Base-by-base conservation (phyloP, 129 eudicot genomes). In the Centella asiatica region DNA sequence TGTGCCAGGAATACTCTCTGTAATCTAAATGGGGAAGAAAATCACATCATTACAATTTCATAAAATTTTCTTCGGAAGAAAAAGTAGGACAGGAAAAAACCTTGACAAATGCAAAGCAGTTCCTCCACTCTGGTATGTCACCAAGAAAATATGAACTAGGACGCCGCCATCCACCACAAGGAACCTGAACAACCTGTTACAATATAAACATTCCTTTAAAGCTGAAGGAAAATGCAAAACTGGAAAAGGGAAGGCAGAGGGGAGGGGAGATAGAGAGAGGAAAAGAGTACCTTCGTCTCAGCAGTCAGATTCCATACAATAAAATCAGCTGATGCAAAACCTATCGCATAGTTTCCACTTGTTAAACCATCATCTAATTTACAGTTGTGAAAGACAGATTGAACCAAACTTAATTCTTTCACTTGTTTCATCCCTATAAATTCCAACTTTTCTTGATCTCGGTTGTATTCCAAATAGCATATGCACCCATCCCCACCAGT, bases 131-230 rank as follows among this genome's bases (percentile, higher is more conserved):
- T 57, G 96, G 98, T 64, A 71, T 37, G 42, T 80, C 71, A 48
- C 96, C 96, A 77, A 92, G 85, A 66, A 75, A 80, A 72, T 73
- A 84, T 49, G 98, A 70, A 78, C 84, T 85, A 66, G 98, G 98
- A 55, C 98, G 98, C 72, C 98, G 82, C 96, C 98, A 92, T 75
- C 98, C 98, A 58, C 98, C 98, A 60, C 98, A 92, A 52, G 87
- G 62, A 69, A 92, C 73, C 67, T 80, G 87, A 40, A 73, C 60
- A 40, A 87, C 90, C 98, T 92, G 71, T 75, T 51, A 48, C 76
- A 60, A 72, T 45, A 60, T 25, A 39, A 61, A 49, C 40, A 20
- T 13, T 34, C 13, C 11, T 7, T 57, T 33, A 14, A 29, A 32
- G 45, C 18, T 57, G 25, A 33, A n/a, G 27, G 12, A 71, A 33